Base-by-base conservation (phyloP, 176 grass and related monocot genomes). In the Alloteropsis semialata region DNA sequence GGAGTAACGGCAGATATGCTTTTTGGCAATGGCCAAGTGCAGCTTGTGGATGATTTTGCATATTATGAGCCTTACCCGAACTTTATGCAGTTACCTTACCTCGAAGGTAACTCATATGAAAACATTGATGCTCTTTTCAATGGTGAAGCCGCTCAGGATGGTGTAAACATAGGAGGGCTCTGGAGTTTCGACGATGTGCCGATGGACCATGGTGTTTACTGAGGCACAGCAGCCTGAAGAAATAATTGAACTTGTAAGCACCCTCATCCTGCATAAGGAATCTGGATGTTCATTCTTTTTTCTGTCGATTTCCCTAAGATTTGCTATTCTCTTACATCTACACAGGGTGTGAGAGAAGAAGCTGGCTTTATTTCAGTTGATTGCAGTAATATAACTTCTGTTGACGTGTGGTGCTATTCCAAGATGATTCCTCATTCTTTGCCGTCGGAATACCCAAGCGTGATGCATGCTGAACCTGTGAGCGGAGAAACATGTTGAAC, bases 181-280 rank as follows among this genome's bases (percentile, higher is more conserved):
- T 84, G 62, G 73, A 77, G 50, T 67, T 84, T 84, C 17, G 82
- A 84, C 1, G 82, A 77, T 11, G 32, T 84, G 60, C 72, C 61
- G 13, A 76, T 46, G 37, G 37, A 46, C 25, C 27, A 3, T 6
- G 53, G 8, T 45, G 25, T 57, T 32, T 84, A 84, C 10, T 69
- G 73, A 84, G 69, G 22, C 54, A 14, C 38, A 10, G 14, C 10
- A 22, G 34, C 16, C 0, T 39, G 58, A 41, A 5, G 27, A n/a
- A 22, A 75, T 4, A 17, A 29, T 81, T 6, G 6, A n/a, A 17
- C 14, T 42, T 65, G 51, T 32, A 29, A 62, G 56, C 8, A 10
- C 57, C 25, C 25, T 33, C 28, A 27, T 18, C 15, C 27, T 12
- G 3, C 43, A 72, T 29, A 61, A 44, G 38, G 15, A 43, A 42